Conservation (phyloP, 1,284 basidiomycete genomes). For the Uromyces viciae-fabae region DNA sequence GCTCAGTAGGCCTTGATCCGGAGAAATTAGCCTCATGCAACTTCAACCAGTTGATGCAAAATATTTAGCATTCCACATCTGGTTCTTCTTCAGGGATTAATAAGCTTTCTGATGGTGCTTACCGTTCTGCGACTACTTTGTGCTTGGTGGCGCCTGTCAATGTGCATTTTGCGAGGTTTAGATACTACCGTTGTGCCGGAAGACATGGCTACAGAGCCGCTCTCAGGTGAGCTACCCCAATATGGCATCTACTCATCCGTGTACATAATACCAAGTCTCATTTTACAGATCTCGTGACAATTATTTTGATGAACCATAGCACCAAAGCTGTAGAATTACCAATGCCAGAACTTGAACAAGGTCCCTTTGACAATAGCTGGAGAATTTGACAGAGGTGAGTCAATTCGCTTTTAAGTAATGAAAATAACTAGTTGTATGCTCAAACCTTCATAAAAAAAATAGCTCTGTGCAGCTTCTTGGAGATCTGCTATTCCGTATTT, state of each 20-base stretch:
- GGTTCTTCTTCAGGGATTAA: neutral
- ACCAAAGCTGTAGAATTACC: constrained; percentile 86
- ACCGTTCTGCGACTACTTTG: constrained; percentile 70
- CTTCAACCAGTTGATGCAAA: constrained; percentile 70
- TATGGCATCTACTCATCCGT: neutral
- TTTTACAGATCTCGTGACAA: constrained; percentile 68
- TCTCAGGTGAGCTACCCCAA: constrained; percentile 29
- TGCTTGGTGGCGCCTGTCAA: constrained; percentile 69
- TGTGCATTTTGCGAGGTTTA: constrained; percentile 72
- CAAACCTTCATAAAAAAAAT: neutral
- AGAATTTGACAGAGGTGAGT: constrained; percentile 29
- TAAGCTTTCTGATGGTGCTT: constrained; percentile 60
- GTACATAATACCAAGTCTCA: neutral
- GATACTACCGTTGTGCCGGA: constrained; percentile 67
- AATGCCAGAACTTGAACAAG: constrained; percentile 86
- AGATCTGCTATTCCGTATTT: constrained; percentile 92
- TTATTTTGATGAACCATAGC: constrained; percentile 95
- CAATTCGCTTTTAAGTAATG: neutral
- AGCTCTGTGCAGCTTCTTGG: constrained; percentile 86
- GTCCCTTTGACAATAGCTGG: constrained; percentile 59
- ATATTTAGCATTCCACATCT: constrained; percentile 57
- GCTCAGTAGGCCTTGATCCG: constrained; percentile 59
- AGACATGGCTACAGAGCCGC: constrained; percentile 67
- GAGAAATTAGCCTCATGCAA: constrained; percentile 60
- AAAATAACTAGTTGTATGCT: neutral